Evolutionary conservation across 2,329 filamentous ascomycete genomes (phyloP), one percentile per base, ranked within the genome.

Genomic region (Exutisphaerella laricina): DNA sequence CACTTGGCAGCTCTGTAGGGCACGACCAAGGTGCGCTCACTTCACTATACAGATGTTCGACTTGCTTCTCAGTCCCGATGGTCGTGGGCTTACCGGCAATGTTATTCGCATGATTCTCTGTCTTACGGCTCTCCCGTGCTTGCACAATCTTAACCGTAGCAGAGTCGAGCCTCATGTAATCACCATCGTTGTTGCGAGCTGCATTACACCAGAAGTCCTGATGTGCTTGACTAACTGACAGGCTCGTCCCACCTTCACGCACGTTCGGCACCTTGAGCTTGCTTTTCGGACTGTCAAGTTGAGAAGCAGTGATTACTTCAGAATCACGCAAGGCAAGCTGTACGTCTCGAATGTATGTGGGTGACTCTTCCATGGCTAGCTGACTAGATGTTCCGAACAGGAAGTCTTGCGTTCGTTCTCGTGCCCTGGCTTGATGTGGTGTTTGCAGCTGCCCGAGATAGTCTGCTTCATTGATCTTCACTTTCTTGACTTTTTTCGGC

Each of bases 351-450:
- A 85, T 62, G 17, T 81, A 74, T 0, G 75, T 76, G 0, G 84
- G 84, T 0, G 84, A 85, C 25, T 88, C 79, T 43, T 88, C 84
- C 41, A 75, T 69, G 10, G 82, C 83, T 17, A 94, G 67, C 61
- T 94, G 88, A 61, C 88, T 94, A 1, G 84, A 89, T 0, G 87
- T 92, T 1, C 87, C 88, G 64, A 94, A 94, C 0, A 94, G 67
- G 58, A 89, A 85, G 46, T 88, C 79, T 60, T 92, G 88, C 1
- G 75, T 70, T 3, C 77, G 71, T 10, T 84, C 75, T 52, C 83
- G 75, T 39, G 76, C 76, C 31, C 82, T 65, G 1, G 86, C 88
- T 17, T 82, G 76, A 35, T 69, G 70, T 0, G 87, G 87, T 1
- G 85, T 86, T 8, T 86, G 68, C 2, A 94, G 61, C 13, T 49